These are phyloP conservation scores for Chrysanthemum lavandulifolium DNA, from an alignment of 129 eudicot genomes.

Conservation along the genomic window DNA sequence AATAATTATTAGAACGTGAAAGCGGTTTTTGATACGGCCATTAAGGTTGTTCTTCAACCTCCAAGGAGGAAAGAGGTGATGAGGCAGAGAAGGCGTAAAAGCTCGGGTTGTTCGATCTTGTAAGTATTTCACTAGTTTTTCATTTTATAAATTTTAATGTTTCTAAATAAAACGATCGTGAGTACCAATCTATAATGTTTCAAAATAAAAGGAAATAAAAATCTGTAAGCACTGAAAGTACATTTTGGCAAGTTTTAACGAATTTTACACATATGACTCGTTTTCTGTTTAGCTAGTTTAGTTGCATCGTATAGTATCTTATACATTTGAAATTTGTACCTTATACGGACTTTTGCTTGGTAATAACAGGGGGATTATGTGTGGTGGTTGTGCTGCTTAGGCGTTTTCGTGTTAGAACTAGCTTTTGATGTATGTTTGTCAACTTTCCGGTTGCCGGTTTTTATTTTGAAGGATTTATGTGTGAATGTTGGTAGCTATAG, in stretches of 20 bases:
- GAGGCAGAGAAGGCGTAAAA: slow-evolving; percentile 63
- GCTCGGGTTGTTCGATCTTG: slow-evolving; percentile 81
- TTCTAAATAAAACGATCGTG: no score
- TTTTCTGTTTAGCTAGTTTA: background rate
- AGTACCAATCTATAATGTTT: no score
- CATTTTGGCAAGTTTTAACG: no score
- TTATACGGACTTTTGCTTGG: background rate
- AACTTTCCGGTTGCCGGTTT: slow-evolving; percentile 17
- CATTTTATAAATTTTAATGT: background rate
- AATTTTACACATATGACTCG: background rate
- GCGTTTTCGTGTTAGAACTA: background rate
- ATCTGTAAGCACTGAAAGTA: no score
- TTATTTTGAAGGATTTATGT: slow-evolving; percentile 22
- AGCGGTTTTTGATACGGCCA: slow-evolving; percentile 96
- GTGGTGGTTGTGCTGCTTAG: slow-evolving; percentile 37
- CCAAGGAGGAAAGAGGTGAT: slow-evolving; percentile 79
- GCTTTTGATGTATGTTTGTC: slow-evolving; percentile 23
- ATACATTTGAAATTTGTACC: background rate
- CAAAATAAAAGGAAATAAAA: no score
- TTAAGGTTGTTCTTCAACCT: slow-evolving; percentile 97
- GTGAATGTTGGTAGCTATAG: slow-evolving; percentile 30
- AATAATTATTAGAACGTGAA: slow-evolving; percentile 71
- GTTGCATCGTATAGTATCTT: background rate
- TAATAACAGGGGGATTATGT: slow-evolving; percentile 30
- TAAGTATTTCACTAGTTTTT: slow-evolving; percentile 38